Evolutionary conservation across 225 moss, liverwort and hornwort species (phyloP).

Genomic region (Antitrichia curtipendula): DNA sequence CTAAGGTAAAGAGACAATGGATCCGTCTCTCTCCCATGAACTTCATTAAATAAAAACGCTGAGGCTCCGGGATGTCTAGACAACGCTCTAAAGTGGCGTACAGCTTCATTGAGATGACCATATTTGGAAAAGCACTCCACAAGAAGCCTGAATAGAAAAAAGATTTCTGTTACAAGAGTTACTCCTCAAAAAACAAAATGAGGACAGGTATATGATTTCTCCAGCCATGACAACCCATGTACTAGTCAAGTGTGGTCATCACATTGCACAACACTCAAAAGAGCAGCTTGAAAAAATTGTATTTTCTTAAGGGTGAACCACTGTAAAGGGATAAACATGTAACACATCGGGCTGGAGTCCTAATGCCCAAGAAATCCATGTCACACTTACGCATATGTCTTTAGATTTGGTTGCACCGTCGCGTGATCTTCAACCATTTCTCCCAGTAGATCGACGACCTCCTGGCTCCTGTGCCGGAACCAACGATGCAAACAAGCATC

Average conservation of each 20-base stretch:
- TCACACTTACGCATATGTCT: conserved; percentile 84
- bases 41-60: conserved; percentile 46
- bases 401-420: conserved; percentile 74
- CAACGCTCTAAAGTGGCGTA: conserved; percentile 85
- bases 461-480: conserved; percentile 51
- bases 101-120: conserved; percentile 70
- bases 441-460: conserved; percentile 72
- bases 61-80: conserved; percentile 52
- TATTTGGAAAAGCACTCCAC: conserved; percentile 88
- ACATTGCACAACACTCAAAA: background rate
- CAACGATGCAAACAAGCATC: background rate
- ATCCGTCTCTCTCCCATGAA: conserved; percentile 56
- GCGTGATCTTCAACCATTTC: conserved; percentile 95
- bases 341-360: background rate
- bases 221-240: background rate
- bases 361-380: background rate
- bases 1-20: conserved; percentile 83
- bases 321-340: background rate
- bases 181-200: background rate
- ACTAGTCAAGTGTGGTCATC: background rate
- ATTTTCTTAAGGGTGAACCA: background rate
- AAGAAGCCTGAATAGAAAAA: conserved; percentile 57
- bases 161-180: background rate
- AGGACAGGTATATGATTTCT: background rate
- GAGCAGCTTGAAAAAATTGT: background rate